These are phyloP conservation scores for Thelonectria discophora DNA, from an alignment of 2,329 filamentous ascomycete genomes.

Conservation along the genomic window DNA sequence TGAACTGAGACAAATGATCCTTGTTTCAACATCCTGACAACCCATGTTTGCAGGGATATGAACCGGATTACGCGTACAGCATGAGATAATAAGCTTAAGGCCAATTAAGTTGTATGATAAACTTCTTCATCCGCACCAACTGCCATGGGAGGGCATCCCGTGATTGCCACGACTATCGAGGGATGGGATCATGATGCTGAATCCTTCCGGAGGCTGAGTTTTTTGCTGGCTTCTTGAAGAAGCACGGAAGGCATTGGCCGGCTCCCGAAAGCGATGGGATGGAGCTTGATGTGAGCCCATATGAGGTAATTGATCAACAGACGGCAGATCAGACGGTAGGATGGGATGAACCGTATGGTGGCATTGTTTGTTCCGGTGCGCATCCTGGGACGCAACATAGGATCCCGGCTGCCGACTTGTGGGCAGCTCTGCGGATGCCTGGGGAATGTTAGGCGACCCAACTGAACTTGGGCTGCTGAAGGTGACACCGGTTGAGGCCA, in stretches of 20 bases:
- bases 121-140: neutral
- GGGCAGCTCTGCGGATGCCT: no score
- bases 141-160: neutral
- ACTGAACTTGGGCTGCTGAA: no score
- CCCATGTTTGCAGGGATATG: neutral
- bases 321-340: neutral
- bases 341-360: slow-evolving; percentile 1
- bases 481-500: no score
- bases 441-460: no score
- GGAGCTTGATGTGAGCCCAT: neutral
- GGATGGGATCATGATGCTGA: neutral
- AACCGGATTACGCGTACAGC: neutral
- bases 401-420: neutral
- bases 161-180: neutral
- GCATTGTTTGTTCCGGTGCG: neutral
- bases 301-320: neutral
- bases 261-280: neutral
- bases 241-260: neutral
- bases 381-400: neutral
- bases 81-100: neutral
- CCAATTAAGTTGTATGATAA: neutral
- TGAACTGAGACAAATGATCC: neutral
- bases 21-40: neutral
- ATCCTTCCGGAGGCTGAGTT: neutral
- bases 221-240: neutral